Base-by-base conservation (phyloP, 345 rosid species). In the Brassica rapa region DNA sequence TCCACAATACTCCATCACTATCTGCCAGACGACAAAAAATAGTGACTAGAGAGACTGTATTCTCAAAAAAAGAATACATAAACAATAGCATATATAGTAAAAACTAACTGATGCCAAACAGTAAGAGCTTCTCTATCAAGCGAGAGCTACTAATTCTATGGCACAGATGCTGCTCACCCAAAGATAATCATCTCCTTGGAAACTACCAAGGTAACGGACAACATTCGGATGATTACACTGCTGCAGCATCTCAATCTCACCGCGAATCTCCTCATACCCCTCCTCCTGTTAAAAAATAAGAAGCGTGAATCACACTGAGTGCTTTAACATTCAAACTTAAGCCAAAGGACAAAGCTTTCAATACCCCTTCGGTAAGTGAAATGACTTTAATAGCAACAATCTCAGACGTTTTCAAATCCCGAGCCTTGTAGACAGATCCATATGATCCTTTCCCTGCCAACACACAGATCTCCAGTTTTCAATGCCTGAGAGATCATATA, bases 1-100 rank as follows among this genome's bases (percentile, higher is more conserved):
- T 56, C 99, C 98, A 80, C 99, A 95, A 66, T 95, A 95, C 86
- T 95, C 99, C 99, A 95, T 95, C 79, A 95, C 97, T 84, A 93
- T 95, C 99, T 95, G 99, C 86, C 86, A 84, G 69, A 81, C 74
- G 57, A 83, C 53, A 62, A 5, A 82, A 83, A 75, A 39, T 41
- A 82, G 73, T 77, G 71, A 76, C 68, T 66, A 76, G 29, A 70
- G 59, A 39, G 12, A 59, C 61, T 10, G 16, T 27, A 55, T 55
- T 8, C 32, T 35, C 82, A 70, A 27, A 70, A 35, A n/a, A n/a
- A n/a, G n/a, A 1, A 70, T 53, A 33, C 39, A 80, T 16, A 71
- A 25, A 43, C 60, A n/a, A n/a, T n/a, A n/a, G n/a, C n/a, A n/a
- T n/a, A n/a, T n/a, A n/a, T n/a, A n/a, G n/a, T n/a, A n/a, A n/a